Evolutionary conservation across 345 rosid species (phyloP).

Genomic region (Theobroma cacao): DNA sequence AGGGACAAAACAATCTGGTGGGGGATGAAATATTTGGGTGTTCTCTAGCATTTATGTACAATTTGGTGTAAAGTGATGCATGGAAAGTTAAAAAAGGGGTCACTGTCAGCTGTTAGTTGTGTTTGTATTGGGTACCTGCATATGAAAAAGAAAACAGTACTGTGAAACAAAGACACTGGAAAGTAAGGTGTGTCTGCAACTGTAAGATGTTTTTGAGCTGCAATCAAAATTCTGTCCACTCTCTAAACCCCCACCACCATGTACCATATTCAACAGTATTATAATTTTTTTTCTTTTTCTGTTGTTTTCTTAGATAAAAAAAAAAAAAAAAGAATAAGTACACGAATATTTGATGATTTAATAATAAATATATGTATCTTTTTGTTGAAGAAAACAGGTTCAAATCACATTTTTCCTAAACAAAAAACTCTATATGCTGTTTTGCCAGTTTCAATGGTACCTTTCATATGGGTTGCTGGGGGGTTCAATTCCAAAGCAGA

Average conservation of each 20-base stretch:
- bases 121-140: slow-evolving; percentile 21
- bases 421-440: no score
- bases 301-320: no score
- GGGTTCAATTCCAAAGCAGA: background rate
- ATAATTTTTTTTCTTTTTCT: background rate
- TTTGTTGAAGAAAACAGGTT: no score
- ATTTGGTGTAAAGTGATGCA: slow-evolving; percentile 24
- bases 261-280: no score
- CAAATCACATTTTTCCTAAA: no score
- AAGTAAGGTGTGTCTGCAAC: slow-evolving; percentile 17
- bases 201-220: slow-evolving; percentile 2
- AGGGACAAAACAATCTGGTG: slow-evolving; percentile 33
- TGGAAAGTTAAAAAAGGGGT: slow-evolving; percentile 23
- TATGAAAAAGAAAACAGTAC: background rate
- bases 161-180: background rate
- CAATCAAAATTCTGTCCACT: no score
- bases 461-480: background rate
- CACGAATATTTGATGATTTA: no score
- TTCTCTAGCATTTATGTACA: slow-evolving; percentile 32
- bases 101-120: slow-evolving; percentile 60
- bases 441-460: background rate
- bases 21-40: slow-evolving; percentile 31
- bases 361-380: no score
- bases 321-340: no score
- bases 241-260: background rate